Conservation (phyloP, 441 rosid genomes). For the Lepidium campestre region DNA sequence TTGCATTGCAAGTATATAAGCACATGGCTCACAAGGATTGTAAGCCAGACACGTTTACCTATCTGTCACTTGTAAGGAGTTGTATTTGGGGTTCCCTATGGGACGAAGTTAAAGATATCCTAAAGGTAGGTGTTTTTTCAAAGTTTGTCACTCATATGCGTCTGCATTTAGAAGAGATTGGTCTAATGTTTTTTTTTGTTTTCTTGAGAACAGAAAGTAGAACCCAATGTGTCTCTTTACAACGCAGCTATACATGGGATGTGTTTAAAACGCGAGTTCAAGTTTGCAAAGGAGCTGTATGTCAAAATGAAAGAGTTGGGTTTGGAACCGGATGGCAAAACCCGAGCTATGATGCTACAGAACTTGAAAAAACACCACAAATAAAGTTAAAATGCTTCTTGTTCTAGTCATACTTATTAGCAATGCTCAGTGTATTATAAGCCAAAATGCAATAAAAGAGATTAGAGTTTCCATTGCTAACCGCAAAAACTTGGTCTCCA, state of each 20-base stretch:
- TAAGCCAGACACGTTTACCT: conserved; percentile 59
- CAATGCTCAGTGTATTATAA: background rate
- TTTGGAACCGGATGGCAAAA: conserved; percentile 64
- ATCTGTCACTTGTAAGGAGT: conserved; percentile 55
- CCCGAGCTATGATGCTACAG: conserved; percentile 71
- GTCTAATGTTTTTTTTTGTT: conserved; percentile 11
- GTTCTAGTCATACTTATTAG: background rate
- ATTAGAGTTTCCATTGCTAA: background rate
- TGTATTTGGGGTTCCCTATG: conserved; percentile 84
- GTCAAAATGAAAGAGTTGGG: conserved; percentile 51
- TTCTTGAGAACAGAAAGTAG: conserved; percentile 37
- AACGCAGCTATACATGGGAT: conserved; percentile 67
- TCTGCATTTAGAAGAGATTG: background rate
- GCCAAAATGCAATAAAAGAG: background rate
- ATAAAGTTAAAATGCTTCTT: background rate
- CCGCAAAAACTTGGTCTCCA: background rate
- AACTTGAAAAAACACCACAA: conserved; percentile 31
- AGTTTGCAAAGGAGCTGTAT: conserved; percentile 56
- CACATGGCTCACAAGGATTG: conserved; percentile 56
- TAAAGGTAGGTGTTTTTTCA: conserved; percentile 38
- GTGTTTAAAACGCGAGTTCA: conserved; percentile 57
- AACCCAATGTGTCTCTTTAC: conserved; percentile 51
- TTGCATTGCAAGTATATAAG: conserved; percentile 64
- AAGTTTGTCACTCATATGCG: background rate
- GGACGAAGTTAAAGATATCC: conserved; percentile 57